Conservation (phyloP, 257 asterid species). For the Gardenia jasminoides region DNA sequence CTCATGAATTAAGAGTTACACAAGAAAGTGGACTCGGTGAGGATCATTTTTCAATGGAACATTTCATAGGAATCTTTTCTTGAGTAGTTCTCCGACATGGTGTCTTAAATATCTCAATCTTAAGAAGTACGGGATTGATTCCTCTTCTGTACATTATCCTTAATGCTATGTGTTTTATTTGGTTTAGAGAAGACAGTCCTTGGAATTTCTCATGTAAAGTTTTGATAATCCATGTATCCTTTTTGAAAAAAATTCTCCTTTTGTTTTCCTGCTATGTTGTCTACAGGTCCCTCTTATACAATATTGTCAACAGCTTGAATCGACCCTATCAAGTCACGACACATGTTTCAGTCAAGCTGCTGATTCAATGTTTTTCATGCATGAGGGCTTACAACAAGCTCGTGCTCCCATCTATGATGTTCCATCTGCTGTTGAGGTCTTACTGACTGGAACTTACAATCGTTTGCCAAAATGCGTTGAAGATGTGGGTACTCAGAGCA, state of each 20-base stretch:
- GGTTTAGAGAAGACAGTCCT: not conserved
- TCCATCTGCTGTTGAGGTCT: conserved; percentile 92
- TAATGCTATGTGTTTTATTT: not conserved
- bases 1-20: not conserved
- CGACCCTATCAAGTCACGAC: conserved; percentile 91
- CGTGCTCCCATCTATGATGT: conserved; percentile 98
- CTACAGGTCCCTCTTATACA: conserved; percentile 93
- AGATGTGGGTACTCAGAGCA: conserved; percentile 75
- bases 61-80: too few species aligned
- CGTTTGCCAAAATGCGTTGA: conserved; percentile 93
- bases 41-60: not conserved
- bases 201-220: not conserved
- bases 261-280: conserved; percentile 21
- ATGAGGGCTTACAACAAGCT: conserved; percentile 97
- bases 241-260: not conserved
- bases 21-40: not conserved
- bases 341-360: conserved; percentile 98
- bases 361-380: conserved; percentile 98
- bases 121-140: not conserved
- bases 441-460: conserved; percentile 76
- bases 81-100: too few species aligned
- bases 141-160: not conserved
- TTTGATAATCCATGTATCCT: not conserved
- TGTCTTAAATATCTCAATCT: not conserved
- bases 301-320: conserved; percentile 82